A percentile compares a stretch with the other conserved stretches of the same genome.
Evolutionary conservation across 495 filamentous ascomycete genomes (phyloP).

Genomic region (Penicillium paradoxum): DNA sequence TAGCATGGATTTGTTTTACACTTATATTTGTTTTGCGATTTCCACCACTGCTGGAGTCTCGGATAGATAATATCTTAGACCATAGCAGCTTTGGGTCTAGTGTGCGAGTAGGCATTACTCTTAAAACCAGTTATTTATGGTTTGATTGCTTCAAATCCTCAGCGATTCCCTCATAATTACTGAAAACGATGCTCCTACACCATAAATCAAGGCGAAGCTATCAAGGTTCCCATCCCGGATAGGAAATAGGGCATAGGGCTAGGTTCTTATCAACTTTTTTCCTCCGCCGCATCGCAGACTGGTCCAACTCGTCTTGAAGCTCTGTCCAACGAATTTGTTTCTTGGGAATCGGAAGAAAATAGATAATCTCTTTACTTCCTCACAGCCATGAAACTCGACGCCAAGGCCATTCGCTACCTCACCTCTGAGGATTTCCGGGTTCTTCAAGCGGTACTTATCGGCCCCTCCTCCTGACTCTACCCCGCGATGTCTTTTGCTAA

Average conservation of each 20-base stretch:
- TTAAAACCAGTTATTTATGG: too few relatives aligned
- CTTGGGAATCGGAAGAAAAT: background rate
- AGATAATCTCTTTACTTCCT: background rate
- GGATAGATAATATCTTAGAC: background rate
- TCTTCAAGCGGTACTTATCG: conserved; percentile 69
- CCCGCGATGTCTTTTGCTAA: conserved; percentile 19
- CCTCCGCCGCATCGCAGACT: conserved; percentile 14
- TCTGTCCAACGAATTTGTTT: conserved; percentile 5
- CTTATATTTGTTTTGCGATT: background rate
- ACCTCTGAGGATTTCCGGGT: conserved; percentile 91
- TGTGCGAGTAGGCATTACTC: background rate
- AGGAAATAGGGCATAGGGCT: conserved; percentile 47
- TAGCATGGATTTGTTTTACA: conserved; percentile 25
- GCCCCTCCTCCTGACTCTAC: conserved; percentile 20
- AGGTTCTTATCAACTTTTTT: conserved; percentile 31
- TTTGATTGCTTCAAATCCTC: too few relatives aligned
- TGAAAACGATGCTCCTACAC: background rate
- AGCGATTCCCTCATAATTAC: too few relatives aligned
- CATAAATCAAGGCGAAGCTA: background rate
- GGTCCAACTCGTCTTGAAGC: conserved; percentile 9
- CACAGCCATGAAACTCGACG: conserved; percentile 80
- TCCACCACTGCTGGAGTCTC: background rate
- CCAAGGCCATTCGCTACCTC: conserved; percentile 86
- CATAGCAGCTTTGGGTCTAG: background rate
- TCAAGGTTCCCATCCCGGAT: conserved; percentile 21